Evolutionary conservation across 306 rosid genomes (phyloP).

Genomic region (Ormosia emarginata): DNA sequence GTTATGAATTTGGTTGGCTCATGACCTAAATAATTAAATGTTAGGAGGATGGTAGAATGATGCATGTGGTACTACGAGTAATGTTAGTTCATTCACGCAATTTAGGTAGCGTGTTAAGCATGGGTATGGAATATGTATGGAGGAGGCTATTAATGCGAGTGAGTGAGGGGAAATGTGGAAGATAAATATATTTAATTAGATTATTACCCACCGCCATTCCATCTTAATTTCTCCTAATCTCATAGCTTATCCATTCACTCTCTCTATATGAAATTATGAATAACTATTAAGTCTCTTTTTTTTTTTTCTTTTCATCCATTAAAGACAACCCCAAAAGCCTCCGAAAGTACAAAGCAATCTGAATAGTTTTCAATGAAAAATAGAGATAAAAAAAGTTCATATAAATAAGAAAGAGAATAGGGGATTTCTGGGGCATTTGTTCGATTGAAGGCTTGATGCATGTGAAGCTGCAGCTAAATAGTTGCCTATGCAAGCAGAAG

Average conservation of each 20-base stretch:
- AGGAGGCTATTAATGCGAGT: neutral
- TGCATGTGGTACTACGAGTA: conserved; percentile 33
- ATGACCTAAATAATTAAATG: conserved; percentile 40
- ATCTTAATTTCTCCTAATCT: conserved; percentile 48
- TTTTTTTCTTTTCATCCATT: neutral
- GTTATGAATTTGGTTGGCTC: conserved; percentile 35
- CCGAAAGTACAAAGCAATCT: neutral
- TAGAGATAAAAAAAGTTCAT: neutral
- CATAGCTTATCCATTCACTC: conserved; percentile 42
- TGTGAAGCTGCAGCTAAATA: neutral
- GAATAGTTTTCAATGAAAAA: neutral
- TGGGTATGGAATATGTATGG: neutral
- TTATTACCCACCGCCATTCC: conserved; percentile 42
- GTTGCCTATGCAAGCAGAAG: neutral
- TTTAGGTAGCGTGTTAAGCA: conserved; percentile 6
- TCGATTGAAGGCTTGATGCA: neutral
- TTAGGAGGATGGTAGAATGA: conserved; percentile 42
- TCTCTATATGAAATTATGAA: neutral
- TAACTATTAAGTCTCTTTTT: neutral
- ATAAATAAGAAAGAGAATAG: neutral
- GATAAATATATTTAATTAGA: neutral
- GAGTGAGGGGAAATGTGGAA: conserved; percentile 16
- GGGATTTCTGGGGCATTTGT: neutral
- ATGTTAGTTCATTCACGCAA: conserved; percentile 49
- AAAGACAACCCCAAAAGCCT: conserved; percentile 26